These are phyloP conservation scores for Epichloe gansuensis DNA, from an alignment of 2,329 filamentous ascomycete genomes.

Conservation along the genomic window DNA sequence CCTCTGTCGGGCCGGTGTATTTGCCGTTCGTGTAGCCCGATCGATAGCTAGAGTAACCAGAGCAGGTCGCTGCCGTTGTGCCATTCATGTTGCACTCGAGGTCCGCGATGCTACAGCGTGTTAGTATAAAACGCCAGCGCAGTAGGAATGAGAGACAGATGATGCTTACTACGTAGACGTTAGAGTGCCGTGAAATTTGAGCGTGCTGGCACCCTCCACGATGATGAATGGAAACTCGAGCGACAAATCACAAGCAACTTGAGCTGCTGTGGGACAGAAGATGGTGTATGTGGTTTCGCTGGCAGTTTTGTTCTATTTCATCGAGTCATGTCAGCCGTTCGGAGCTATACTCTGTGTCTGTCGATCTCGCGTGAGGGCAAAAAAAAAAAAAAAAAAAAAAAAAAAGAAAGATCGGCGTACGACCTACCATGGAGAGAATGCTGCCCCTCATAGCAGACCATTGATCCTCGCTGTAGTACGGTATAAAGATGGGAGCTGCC, in stretches of 20 bases:
- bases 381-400: background rate
- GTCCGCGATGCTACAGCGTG: constrained; percentile 25
- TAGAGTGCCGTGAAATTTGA: constrained; percentile 30
- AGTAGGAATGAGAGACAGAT: background rate
- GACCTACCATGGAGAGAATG: constrained; percentile 29
- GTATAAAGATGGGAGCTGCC: constrained; percentile 32
- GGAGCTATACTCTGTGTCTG: background rate
- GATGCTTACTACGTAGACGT: constrained; percentile 29
- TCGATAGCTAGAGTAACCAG: constrained; percentile 33
- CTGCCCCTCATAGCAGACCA: constrained; percentile 34
- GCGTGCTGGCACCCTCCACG: constrained; percentile 30
- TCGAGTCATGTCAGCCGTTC: background rate
- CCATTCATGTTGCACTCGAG: constrained; percentile 29
- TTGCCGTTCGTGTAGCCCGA: constrained; percentile 25
- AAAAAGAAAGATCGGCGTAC: background rate
- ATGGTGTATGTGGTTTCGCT: constrained; percentile 33
- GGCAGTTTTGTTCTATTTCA: constrained; percentile 20
- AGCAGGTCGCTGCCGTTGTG: constrained; percentile 33
- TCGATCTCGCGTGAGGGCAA: background rate
- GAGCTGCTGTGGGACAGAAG: constrained; percentile 31
- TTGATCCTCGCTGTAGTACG: constrained; percentile 27
- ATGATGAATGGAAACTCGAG: constrained; percentile 35
- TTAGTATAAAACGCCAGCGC: background rate
- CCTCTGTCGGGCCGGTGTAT: constrained; percentile 29
- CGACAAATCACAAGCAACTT: constrained; percentile 28